Base-by-base conservation (phyloP, 768 basidiomycete species). In the Grammothele lineata region DNA sequence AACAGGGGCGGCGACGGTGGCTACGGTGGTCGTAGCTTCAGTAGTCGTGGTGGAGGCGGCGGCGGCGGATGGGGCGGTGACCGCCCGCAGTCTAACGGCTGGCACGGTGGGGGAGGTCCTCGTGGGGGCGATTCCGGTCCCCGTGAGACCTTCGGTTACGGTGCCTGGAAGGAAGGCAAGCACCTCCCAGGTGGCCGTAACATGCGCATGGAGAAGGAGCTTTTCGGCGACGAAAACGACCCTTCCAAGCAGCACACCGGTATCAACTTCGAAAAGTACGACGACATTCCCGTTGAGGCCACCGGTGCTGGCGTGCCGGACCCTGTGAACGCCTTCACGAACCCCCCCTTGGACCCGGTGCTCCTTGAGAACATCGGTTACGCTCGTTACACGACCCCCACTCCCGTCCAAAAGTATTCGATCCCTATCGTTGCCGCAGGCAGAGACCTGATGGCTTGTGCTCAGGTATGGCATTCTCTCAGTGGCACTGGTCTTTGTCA, bases 241-340 rank as follows among this genome's bases (percentile, higher is more conserved):
- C 80, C 85, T 19, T 82, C 81, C 49, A 90, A 89, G 63, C 87
- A 96, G 66, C 85, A 92, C 64, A 95, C 94, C 36, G 96, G 96
- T 54, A 97, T 99, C 73, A 99, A 99, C 73, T 99, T 99, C 63
- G 96, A 99, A 73, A 96, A 96, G 70, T 99, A 98, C 61, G 96
- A 96, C 68, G 95, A 98, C 66, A 99, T 99, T 63, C 96, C 96
- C 54, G 94, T 99, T 57, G 96, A 98, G 71, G 95, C 94, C 27
- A 98, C 95, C 40, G 96, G 96, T 57, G 83, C 85, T 50, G 89
- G 87, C 58, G 95, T 98, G n/a, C 96, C 96, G 51, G 95, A 98
- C 34, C 93, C 96, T 37, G 81, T 97, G 60, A 78, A 67, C 54
- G 77, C 81, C 33, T 99, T 99, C 72, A 87, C 86, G 49, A 80